Evolutionary conservation across 1,284 basidiomycete species (phyloP).

Genomic region (Ceratobasidium sp.): DNA sequence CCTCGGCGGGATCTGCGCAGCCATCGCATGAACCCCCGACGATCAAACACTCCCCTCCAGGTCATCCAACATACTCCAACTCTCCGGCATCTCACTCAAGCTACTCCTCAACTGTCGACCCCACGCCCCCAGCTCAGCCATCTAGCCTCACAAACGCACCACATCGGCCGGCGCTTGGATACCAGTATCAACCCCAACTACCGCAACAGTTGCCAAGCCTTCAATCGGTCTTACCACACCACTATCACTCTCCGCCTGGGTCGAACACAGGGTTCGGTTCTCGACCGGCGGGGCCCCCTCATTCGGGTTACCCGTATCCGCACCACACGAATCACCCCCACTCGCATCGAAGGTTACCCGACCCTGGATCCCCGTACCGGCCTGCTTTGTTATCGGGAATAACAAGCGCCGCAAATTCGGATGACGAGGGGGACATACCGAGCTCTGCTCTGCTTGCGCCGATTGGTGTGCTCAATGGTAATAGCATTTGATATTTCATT

Average conservation of each 20-base stretch:
- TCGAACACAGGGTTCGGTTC: slow-evolving; percentile 17
- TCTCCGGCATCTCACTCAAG: slow-evolving; percentile 16
- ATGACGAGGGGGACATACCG: slow-evolving; percentile 51
- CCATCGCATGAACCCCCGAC: neutral
- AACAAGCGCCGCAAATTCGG: slow-evolving; percentile 49
- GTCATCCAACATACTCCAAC: slow-evolving; percentile 9
- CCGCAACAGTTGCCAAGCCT: slow-evolving; percentile 29
- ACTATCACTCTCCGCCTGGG: slow-evolving; percentile 14
- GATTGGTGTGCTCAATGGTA: slow-evolving; percentile 51
- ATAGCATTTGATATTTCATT: slow-evolving; percentile 5
- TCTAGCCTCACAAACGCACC: slow-evolving; percentile 6
- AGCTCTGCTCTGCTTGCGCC: slow-evolving; percentile 50
- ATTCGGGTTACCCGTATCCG: neutral
- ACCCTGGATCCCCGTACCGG: slow-evolving; percentile 28
- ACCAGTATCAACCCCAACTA: slow-evolving; percentile 13
- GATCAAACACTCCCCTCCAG: no score
- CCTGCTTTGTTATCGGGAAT: slow-evolving; percentile 23
- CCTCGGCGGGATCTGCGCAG: neutral
- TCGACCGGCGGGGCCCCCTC: neutral
- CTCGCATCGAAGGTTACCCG: slow-evolving; percentile 8
- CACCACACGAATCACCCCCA: neutral
- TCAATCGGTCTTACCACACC: slow-evolving; percentile 27
- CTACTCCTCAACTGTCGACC: slow-evolving; percentile 4
- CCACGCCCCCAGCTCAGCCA: neutral
- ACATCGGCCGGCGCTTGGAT: neutral